Base-by-base conservation (phyloP, 768 basidiomycete genomes). In the Xerocomellus intermedius region DNA sequence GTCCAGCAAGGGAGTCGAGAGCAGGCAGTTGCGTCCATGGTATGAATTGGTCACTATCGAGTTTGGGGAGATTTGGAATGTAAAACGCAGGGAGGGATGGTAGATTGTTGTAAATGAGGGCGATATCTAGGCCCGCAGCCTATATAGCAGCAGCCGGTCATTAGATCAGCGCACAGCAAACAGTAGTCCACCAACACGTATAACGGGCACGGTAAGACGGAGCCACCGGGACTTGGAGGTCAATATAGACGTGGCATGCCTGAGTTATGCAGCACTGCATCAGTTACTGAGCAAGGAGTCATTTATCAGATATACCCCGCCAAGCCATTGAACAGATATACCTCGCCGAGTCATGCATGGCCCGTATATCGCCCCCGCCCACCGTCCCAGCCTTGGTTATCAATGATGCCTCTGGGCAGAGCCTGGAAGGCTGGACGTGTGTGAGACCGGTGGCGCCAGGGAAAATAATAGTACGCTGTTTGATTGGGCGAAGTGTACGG, bases 151-250 rank as follows among this genome's bases (percentile, higher is more conserved):
- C 30, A 19, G 16, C 50, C 48, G 8, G 52, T 13, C 30, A 60
- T 52, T 56, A 43, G 52, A 56, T 61, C 58, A 50, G 24, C 17
- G 45, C 64, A 65, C 62, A 67, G 64, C 50, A 61, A 48, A 10
- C 1, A 21, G 9, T 22, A 32, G 32, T 53, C 16, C 42, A 16
- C 19, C 3, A 38, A 45, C 37, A 48, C 17, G 22, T n/a, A 6
- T 26, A 39, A 48, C 42, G 17, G 54, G 42, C 35, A 49, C 59
- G 56, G 58, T 32, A 22, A 22, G 35, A 39, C 8, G 16, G 28
- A 37, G 17, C 36, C 50, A 45, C 52, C 48, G 48, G 32, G 17
- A 49, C 47, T 30, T 30, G 24, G 39, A 33, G 19, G 46, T 52
- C 43, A 39, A 19, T 22, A 47, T 46, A n/a, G 51, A 41, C 30